These are phyloP conservation scores for Wallacemonas sp. DNA, from an alignment of 208 protist species.

Conservation along the genomic window DNA sequence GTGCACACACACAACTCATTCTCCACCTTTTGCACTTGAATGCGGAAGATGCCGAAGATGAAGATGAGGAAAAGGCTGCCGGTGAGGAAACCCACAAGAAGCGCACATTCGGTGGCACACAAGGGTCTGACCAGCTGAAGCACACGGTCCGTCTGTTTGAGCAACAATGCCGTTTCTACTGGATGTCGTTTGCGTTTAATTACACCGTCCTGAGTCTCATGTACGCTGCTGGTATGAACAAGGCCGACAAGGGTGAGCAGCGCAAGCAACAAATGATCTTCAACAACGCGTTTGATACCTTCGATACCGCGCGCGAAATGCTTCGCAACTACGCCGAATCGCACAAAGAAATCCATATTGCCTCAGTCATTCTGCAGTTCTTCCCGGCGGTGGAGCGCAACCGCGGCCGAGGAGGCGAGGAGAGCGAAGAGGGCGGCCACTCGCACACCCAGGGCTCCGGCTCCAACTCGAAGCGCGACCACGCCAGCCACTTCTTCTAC, in stretches of 20 bases:
- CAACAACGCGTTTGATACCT: conserved; percentile 12
- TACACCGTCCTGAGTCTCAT: conserved; percentile 19
- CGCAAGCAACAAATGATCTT: conserved; percentile 10
- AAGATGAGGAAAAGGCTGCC: background rate
- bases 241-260: conserved; percentile 13
- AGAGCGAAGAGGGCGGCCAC: conserved; percentile 7
- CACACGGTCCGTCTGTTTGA: conserved; percentile 19
- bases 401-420: background rate
- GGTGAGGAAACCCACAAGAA: conserved; percentile 2
- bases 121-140: background rate
- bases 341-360: conserved; percentile 1
- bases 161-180: conserved; percentile 18
- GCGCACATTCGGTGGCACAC: background rate
- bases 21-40: conserved; percentile 16
- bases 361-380: conserved; percentile 7
- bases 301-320: conserved; percentile 10
- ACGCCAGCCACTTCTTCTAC: conserved; percentile 16
- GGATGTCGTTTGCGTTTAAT: conserved; percentile 14
- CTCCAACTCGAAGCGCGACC: conserved; percentile 15
- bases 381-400: background rate
- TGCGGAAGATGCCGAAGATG: conserved; percentile 8
- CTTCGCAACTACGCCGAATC: conserved; percentile 7
- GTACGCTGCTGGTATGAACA: conserved; percentile 6
- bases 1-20: conserved; percentile 18
- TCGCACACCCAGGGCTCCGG: conserved; percentile 11